Conservation (phyloP, 2,329 filamentous ascomycete species). For the Sporothrix inflata region DNA sequence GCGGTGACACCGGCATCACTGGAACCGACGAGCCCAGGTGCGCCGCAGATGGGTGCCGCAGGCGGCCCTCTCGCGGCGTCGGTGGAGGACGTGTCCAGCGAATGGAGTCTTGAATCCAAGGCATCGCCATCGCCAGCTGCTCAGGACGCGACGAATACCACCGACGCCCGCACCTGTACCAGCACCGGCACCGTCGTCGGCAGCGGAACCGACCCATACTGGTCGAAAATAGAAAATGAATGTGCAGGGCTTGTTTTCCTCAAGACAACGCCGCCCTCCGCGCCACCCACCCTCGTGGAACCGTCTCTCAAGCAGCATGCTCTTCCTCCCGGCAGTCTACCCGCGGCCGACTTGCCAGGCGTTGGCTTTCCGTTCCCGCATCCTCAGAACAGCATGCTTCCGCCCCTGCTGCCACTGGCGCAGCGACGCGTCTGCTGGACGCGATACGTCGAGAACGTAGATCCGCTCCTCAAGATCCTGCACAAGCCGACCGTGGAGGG, state of each 20-base stretch:
- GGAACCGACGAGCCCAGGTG: constrained; percentile 3
- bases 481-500: constrained; percentile 27
- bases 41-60: background rate
- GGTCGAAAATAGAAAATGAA: constrained; percentile 13
- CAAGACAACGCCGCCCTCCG: constrained; percentile 8
- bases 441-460: constrained; percentile 26
- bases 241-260: constrained; percentile 20
- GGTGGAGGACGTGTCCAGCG: constrained; percentile 9
- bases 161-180: background rate
- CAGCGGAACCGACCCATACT: constrained; percentile 13
- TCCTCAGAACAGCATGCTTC: background rate
- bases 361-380: constrained; percentile 10
- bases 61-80: background rate
- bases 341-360: background rate
- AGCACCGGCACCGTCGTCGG: too few relatives aligned
- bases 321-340: background rate
- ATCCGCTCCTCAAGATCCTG: constrained; percentile 28
- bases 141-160: too few relatives aligned
- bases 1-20: background rate
- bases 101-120: constrained; percentile 8
- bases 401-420: constrained; percentile 15
- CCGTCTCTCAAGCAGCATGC: background rate
- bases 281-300: background rate
- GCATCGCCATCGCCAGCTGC: constrained; percentile 2
- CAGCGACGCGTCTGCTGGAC: constrained; percentile 26